Base-by-base conservation (phyloP, 2,329 filamentous ascomycete species). In the Xylaria multiplex region DNA sequence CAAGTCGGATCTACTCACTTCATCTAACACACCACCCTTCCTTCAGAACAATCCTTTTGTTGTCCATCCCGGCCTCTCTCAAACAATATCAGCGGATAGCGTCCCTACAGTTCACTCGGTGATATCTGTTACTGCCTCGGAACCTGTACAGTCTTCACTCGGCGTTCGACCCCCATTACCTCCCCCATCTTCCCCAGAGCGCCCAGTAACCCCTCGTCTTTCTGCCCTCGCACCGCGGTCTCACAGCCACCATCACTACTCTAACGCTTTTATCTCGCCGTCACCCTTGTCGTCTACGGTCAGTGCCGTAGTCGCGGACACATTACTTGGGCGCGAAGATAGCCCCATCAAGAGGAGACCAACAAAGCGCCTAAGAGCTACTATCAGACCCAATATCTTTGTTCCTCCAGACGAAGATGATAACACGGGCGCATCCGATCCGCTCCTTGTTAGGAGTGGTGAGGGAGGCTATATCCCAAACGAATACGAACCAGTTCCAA, bases 271-370 rank as follows among this genome's bases (percentile, higher is more conserved):
- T 43, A 86, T 88, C 66, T 88, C 86, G 2, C 86, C 86, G 11
- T 88, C 86, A 0, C 86, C 86, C 0, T 80, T 88, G 40, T 87
- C 86, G 1, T 87, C 86, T 0, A 88, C 86, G 1, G 84, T 89
- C 43, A 86, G 81, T 19, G 84, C 85, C 0, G 85, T 86, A 0
- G 84, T 89, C 49, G 84, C 85, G 48, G 86, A 88, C 69, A 84
- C 82, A 11, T 79, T 88, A 35, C 78, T 86, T 1, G 79, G 83
- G 11, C 80, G 82, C 37, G 78, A 82, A 16, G 80, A 82, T 30
- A 76, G 75, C 37, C 75, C 80, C 0, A 71, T 79, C 22, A 66
- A 80, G 6, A 79, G 79, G 46, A 80, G 81, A 9, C 84, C 83
- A 8, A 77, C 83, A 54, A 78, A 82, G 53, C 81, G 84, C 13